Percentiles rank a stretch among this genome's conserved stretches.
These are phyloP conservation scores for Tritrichomonas foetus DNA, from an alignment of 208 protist species.

Conservation along the genomic window DNA sequence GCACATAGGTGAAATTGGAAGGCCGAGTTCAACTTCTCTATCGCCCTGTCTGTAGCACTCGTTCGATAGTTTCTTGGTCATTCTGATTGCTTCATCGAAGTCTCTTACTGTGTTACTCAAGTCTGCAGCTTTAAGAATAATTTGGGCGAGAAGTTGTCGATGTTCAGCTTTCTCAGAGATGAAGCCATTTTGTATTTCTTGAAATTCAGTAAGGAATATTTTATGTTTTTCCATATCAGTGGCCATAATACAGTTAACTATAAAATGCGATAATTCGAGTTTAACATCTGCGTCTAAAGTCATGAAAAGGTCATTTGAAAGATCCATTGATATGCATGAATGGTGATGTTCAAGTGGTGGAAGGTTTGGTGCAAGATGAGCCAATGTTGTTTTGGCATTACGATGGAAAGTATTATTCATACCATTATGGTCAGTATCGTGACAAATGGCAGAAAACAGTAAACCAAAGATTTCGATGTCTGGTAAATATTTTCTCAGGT, in stretches of 20 bases:
- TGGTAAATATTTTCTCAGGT: constrained; percentile 62
- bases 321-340: background rate
- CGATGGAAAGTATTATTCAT: constrained; percentile 87
- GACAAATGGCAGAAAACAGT: constrained; percentile 76
- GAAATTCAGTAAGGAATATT: background rate
- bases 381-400: constrained; percentile 72
- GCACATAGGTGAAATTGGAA: background rate
- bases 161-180: background rate
- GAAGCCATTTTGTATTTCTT: no score
- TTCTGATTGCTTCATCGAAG: background rate
- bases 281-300: background rate
- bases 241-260: no score
- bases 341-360: background rate
- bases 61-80: background rate
- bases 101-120: background rate
- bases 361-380: background rate
- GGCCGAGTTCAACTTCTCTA: background rate
- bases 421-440: constrained; percentile 90
- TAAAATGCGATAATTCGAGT: no score
- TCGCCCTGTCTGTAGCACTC: background rate
- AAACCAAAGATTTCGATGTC: constrained; percentile 70
- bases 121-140: background rate
- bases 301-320: background rate
- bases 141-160: background rate
- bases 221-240: background rate